These are phyloP conservation scores for Tetradesmus obliquus DNA, from an alignment of 139 green algal genomes.

Conservation along the genomic window DNA sequence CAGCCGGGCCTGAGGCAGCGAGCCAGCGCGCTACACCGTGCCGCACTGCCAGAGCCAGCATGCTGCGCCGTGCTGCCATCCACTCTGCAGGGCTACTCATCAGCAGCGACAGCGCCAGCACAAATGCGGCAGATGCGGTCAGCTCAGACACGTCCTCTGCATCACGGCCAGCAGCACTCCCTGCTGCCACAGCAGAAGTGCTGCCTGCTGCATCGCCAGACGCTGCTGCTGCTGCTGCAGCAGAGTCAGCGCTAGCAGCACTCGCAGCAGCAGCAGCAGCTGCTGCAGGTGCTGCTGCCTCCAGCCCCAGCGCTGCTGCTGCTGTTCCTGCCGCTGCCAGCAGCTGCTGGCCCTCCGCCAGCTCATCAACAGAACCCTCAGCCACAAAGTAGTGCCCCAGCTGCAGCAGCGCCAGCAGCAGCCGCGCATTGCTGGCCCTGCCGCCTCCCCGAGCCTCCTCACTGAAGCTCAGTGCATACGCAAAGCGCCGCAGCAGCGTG, in stretches of 20 bases:
- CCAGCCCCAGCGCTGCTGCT: conserved; percentile 6
- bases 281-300: background rate
- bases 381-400: conserved; percentile 45
- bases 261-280: background rate
- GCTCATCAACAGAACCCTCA: background rate
- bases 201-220: background rate
- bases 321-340: background rate
- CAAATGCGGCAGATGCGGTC: background rate
- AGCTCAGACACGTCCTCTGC: background rate
- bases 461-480: conserved; percentile 58
- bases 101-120: conserved; percentile 38
- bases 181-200: background rate
- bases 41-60: conserved; percentile 18
- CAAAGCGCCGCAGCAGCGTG: conserved; percentile 65
- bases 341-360: conserved; percentile 9
- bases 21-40: background rate
- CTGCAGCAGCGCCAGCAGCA: conserved; percentile 68
- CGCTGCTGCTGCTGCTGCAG: background rate
- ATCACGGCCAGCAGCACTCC: background rate
- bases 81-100: background rate
- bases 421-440: conserved; percentile 60
- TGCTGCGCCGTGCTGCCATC: background rate
- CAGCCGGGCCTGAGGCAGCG: background rate
- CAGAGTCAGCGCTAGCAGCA: background rate
- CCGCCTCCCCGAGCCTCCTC: conserved; percentile 67